A percentile compares a stretch with the other conserved stretches of the same genome.
Conservation (phyloP, 345 rosid genomes). For the Rhodomyrtus tomentosa region DNA sequence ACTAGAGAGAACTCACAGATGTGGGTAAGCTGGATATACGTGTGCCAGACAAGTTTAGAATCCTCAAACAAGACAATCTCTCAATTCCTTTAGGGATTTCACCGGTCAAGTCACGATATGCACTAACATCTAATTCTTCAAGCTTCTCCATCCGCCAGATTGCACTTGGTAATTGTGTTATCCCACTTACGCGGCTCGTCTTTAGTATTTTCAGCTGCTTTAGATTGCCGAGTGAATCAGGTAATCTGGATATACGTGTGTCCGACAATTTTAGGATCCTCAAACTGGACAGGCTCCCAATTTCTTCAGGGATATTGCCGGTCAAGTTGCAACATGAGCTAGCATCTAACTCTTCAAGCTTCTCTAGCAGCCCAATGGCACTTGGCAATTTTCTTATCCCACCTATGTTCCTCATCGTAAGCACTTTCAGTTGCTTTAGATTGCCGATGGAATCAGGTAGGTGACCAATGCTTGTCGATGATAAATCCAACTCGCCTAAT, state of each 20-base stretch:
- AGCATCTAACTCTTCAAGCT: not conserved
- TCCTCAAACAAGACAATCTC: too few relatives aligned
- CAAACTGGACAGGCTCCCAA: not conserved
- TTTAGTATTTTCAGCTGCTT: too few relatives aligned
- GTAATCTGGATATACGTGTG: not conserved
- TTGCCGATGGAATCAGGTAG: not conserved
- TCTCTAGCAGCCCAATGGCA: not conserved
- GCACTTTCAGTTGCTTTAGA: not conserved
- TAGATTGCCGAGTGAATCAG: not conserved
- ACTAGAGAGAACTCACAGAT: not conserved
- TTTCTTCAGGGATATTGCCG: not conserved
- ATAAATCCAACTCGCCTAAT: not conserved
- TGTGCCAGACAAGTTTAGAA: too few relatives aligned
- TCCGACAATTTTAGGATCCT: not conserved
- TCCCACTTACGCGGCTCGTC: too few relatives aligned
- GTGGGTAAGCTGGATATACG: too few relatives aligned
- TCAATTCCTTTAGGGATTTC: too few relatives aligned
- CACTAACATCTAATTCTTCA: too few relatives aligned
- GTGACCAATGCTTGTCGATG: not conserved
- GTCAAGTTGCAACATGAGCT: not conserved
- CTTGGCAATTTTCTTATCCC: not conserved
- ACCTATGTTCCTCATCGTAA: accelerated
- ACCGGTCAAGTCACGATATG: too few relatives aligned
- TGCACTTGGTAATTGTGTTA: too few relatives aligned
- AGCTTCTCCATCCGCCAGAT: too few relatives aligned